Conservation (phyloP, 441 rosid species). For the Adansonia madagascariensis region DNA sequence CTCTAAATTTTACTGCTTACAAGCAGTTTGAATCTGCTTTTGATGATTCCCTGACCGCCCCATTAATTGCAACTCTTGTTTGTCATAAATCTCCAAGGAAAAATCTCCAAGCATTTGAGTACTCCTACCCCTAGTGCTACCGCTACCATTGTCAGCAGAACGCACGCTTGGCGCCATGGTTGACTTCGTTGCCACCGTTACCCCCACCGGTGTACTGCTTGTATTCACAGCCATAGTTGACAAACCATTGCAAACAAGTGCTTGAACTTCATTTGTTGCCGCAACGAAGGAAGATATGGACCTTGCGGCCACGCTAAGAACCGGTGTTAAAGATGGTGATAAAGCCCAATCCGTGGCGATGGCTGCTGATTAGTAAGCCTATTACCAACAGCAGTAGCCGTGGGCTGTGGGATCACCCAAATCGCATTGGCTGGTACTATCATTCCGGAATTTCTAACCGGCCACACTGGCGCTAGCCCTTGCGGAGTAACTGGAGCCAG, state of each 20-base stretch:
- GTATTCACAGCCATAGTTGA: slow-evolving; percentile 40
- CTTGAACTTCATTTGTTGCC: slow-evolving; percentile 10
- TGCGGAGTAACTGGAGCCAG: slow-evolving; percentile 39
- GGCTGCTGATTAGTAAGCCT: slow-evolving; percentile 29
- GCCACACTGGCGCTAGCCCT: slow-evolving; percentile 47
- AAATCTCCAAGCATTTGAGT: slow-evolving; percentile 53
- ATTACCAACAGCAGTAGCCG: slow-evolving; percentile 19
- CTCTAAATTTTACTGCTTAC: background rate
- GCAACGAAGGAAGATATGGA: slow-evolving; percentile 44
- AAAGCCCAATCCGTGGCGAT: slow-evolving; percentile 48
- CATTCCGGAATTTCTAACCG: slow-evolving; percentile 41
- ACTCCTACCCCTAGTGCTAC: slow-evolving; percentile 32
- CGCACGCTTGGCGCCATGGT: slow-evolving; percentile 52
- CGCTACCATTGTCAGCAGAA: slow-evolving; percentile 22
- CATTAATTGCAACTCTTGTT: slow-evolving; percentile 55
- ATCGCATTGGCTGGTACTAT: slow-evolving; percentile 52
- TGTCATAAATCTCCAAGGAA: slow-evolving; percentile 54
- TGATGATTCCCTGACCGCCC: slow-evolving; percentile 29
- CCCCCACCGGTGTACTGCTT: slow-evolving; percentile 35
- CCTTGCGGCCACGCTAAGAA: slow-evolving; percentile 44
- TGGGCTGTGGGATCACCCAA: slow-evolving; percentile 55
- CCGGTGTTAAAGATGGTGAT: slow-evolving; percentile 42
- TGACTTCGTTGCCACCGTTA: slow-evolving; percentile 46
- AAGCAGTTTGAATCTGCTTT: background rate
- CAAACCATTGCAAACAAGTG: slow-evolving; percentile 3